Evolutionary conservation across 148 eudicot species (phyloP).

Genomic region (Vaccinium corymbosum): DNA sequence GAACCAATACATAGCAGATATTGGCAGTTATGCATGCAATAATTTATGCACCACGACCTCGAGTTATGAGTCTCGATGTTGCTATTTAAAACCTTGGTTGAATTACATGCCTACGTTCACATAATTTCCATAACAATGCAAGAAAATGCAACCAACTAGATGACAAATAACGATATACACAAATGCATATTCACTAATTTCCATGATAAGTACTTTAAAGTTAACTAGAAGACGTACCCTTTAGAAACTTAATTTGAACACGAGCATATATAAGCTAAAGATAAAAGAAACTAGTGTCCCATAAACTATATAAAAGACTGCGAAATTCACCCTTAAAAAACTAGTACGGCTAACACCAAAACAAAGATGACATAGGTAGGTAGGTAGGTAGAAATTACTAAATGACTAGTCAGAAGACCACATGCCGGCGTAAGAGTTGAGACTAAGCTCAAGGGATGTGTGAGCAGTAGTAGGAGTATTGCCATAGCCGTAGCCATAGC

Average conservation of each 20-base stretch:
- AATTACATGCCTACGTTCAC: too few relatives aligned
- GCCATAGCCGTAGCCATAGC: neutral
- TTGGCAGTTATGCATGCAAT: too few relatives aligned
- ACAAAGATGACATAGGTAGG: neutral
- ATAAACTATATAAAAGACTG: neutral
- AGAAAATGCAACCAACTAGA: neutral
- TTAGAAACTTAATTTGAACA: too few relatives aligned
- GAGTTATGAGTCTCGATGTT: too few relatives aligned
- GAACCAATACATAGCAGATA: neutral
- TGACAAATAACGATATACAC: neutral
- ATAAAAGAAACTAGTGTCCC: too few relatives aligned
- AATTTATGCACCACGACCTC: too few relatives aligned
- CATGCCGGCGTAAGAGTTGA: slow-evolving; percentile 57
- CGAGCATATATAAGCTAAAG: too few relatives aligned
- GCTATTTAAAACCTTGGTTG: too few relatives aligned
- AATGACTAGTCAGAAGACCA: neutral
- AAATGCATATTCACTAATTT: neutral
- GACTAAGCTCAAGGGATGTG: slow-evolving; percentile 89
- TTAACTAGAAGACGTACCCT: too few relatives aligned
- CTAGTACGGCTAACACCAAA: neutral
- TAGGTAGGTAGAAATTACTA: neutral
- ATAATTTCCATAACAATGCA: neutral
- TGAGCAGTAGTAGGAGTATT: neutral
- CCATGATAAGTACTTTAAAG: neutral
- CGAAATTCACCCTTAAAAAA: neutral